Evolutionary conservation across 2,329 filamentous ascomycete species (phyloP), one percentile per base, ranked within the genome.

Genomic region (Trichoderma afroharzianum): DNA sequence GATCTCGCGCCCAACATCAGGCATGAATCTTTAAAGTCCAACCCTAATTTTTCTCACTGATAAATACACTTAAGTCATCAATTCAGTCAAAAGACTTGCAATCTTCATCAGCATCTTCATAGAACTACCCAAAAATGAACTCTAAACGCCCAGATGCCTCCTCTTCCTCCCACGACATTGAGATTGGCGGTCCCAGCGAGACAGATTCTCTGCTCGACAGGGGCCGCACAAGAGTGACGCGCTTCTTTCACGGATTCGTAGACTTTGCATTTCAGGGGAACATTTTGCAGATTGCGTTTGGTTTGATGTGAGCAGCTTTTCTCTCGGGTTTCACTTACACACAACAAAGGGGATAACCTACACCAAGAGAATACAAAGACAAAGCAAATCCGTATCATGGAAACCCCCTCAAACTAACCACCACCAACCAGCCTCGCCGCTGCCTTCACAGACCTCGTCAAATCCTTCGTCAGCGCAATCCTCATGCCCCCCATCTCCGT

Each of bases 221-320:
- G 24, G 82, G 87, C 71, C 81, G 85, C 73, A 80, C 83, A 68
- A 82, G 82, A 68, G 85, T 87, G 28, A 82, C 83, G 73, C 83
- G 84, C 72, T 81, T 88, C 71, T 90, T 88, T 83, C 82, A 87
- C 39, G 90, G 89, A 50, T 93, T 93, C 78, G 79, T 90, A 75
- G 91, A 93, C 78, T 94, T 93, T 80, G 91, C 91, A 0, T 87
- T 93, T 68, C 88, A 91, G 74, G 91, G 92, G 71, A 93, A 93
- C 75, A 91, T 93, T 62, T 85, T 94, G 30, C 90, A 93, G 79
- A 91, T 94, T 72, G 92, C 92, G 18, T 90, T 93, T 75, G 92
- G 91, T 75, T 82, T 93, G 74, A 93, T 94, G 91, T 92, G 77
- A 79, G 84, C 59, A 15, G 8, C 3, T 8, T 21, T 8, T 62